Percentiles rank a stretch among this genome's conserved stretches.
phyloP scores from a whole-genome alignment of 139 green algal genomes.

The Gonium pectorale region DNA sequence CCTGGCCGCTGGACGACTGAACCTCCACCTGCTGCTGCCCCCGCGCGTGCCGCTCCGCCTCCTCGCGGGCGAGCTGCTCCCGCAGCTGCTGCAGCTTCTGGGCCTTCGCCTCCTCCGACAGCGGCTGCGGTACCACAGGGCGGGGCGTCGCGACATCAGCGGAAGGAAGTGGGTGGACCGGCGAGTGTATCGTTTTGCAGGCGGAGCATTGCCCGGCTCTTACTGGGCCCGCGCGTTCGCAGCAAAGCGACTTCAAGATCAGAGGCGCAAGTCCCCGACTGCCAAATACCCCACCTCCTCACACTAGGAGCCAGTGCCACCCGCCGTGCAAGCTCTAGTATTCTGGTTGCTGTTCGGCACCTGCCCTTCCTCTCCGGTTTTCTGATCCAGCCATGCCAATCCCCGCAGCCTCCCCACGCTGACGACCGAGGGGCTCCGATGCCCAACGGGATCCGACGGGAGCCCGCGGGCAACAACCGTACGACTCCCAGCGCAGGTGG shows the following conservation, averaged over 20 bases:
- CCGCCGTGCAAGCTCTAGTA: no score
- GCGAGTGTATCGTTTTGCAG: not conserved
- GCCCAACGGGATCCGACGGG: no score
- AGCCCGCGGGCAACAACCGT: not conserved
- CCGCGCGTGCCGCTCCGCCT: not conserved
- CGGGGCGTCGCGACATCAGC: not conserved
- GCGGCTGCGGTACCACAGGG: not conserved
- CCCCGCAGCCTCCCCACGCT: no score
- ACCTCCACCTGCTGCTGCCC: not conserved
- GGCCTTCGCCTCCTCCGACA: slow-evolving; percentile 18
- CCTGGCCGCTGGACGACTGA: not conserved
- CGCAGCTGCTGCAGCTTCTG: slow-evolving; percentile 33
- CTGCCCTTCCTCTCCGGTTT: no score
- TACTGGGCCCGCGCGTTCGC: not conserved
- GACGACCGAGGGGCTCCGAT: no score
- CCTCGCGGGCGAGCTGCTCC: not conserved
- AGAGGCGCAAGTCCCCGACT: no score
- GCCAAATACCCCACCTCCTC: no score
- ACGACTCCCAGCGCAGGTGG: not conserved
- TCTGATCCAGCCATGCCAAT: no score
- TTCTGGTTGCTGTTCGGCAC: no score
- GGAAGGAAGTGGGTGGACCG: not conserved
- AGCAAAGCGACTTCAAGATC: no score
- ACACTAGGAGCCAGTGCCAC: no score
- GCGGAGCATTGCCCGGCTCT: not conserved